Percentiles rank a stretch among this genome's conserved stretches.
Evolutionary conservation across 129 eudicot genomes (phyloP).

Genomic region (Lactuca saligna): DNA sequence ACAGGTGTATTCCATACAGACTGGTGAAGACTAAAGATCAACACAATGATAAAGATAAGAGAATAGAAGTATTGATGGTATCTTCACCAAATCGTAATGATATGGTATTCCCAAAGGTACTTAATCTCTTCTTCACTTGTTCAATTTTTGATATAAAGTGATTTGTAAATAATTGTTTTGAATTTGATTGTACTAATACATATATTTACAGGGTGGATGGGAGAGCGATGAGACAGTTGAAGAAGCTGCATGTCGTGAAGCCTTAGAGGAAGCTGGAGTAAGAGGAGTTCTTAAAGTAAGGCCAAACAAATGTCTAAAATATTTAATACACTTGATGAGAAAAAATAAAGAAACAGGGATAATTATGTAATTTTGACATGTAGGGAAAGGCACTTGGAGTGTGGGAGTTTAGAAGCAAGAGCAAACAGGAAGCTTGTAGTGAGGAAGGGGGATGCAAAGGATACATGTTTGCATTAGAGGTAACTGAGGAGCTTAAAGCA

Average conservation of each 20-base stretch:
- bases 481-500: constrained; percentile 61
- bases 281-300: constrained; percentile 53
- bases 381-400: constrained; percentile 53
- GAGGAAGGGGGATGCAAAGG: constrained; percentile 70
- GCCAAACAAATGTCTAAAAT: neutral
- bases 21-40: constrained; percentile 33
- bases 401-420: constrained; percentile 75
- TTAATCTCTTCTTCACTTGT: neutral
- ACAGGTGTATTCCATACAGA: constrained; percentile 70
- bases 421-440: constrained; percentile 46
- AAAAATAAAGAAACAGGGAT: neutral
- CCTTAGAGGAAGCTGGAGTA: constrained; percentile 78
- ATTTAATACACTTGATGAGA: no score
- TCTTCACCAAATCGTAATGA: constrained; percentile 67
- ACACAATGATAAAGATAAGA: constrained; percentile 15
- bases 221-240: constrained; percentile 66
- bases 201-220: constrained; percentile 65
- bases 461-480: constrained; percentile 65
- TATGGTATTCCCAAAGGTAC: constrained; percentile 70
- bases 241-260: constrained; percentile 76
- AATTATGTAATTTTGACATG: constrained; percentile 9
- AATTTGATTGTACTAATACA: neutral
- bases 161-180: constrained; percentile 3
- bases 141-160: neutral
- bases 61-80: constrained; percentile 61